Percentiles rank a stretch among this genome's conserved stretches.
These are phyloP conservation scores for Quercus cerris DNA, from an alignment of 306 rosid genomes.

Conservation along the genomic window DNA sequence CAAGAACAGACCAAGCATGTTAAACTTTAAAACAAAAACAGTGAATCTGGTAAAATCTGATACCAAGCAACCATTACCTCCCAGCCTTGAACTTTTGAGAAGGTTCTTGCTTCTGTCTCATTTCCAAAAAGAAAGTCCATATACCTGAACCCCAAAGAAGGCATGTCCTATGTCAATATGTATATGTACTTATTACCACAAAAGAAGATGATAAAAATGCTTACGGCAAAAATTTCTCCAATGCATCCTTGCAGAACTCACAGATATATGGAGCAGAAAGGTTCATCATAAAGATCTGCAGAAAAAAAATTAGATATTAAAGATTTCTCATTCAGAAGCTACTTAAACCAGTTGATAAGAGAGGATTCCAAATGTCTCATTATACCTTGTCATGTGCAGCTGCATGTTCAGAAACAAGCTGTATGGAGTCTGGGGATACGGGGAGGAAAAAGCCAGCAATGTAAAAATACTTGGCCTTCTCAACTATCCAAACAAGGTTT, in stretches of 20 bases:
- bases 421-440: conserved; percentile 91
- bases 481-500: conserved; percentile 13
- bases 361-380: neutral
- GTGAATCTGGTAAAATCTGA: neutral
- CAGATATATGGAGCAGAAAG: conserved; percentile 96
- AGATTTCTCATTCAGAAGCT: neutral
- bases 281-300: conserved; percentile 83
- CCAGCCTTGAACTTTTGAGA: conserved; percentile 86
- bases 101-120: conserved; percentile 94
- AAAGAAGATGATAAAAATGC: neutral
- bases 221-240: conserved; percentile 73
- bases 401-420: conserved; percentile 88
- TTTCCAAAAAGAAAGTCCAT: conserved; percentile 87
- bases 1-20: neutral
- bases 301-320: neutral
- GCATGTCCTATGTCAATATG: neutral
- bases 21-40: neutral
- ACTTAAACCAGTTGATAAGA: neutral
- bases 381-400: conserved; percentile 79
- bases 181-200: neutral
- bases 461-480: conserved; percentile 83
- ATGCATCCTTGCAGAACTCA: conserved; percentile 85
- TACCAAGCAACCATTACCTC: conserved; percentile 52
- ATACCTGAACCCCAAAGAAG: conserved; percentile 42
- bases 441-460: conserved; percentile 97